These are phyloP conservation scores for Salix dunnii DNA, from an alignment of 345 rosid genomes.

Conservation along the genomic window DNA sequence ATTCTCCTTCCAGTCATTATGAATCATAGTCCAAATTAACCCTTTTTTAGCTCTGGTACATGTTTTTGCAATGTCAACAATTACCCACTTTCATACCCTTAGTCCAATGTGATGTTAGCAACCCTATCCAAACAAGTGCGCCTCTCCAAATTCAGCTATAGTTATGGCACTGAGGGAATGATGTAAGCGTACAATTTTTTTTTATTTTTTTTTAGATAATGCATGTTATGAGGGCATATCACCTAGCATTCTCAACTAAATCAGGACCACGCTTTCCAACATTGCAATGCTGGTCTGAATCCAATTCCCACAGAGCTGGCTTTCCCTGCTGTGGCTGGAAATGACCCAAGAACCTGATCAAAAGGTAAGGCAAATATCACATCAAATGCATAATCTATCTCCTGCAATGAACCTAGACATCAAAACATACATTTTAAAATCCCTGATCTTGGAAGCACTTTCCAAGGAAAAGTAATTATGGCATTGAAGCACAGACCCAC, in stretches of 20 bases:
- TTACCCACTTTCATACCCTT: not conserved
- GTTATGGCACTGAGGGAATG: not conserved
- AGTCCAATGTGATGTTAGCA: not conserved
- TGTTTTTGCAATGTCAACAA: not conserved
- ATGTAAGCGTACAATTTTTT: not conserved
- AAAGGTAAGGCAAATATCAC: constrained; percentile 11
- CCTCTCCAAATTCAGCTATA: not conserved
- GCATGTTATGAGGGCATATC: constrained; percentile 3
- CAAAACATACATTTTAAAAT: not conserved
- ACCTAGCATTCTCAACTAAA: constrained; percentile 47
- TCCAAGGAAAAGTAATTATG: not conserved
- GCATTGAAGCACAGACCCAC: not conserved
- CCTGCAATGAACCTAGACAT: not conserved
- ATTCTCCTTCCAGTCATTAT: not conserved
- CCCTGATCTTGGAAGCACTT: not conserved
- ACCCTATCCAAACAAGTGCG: not conserved
- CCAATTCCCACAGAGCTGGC: constrained; percentile 87
- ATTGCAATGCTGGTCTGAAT: constrained; percentile 65
- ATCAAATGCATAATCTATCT: not conserved
- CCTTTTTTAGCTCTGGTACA: not conserved
- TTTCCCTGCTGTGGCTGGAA: constrained; percentile 87
- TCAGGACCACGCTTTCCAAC: constrained; percentile 45
- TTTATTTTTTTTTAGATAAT: not conserved
- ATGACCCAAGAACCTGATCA: constrained; percentile 83
- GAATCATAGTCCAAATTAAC: not conserved